A percentile compares a stretch with the other conserved stretches of the same genome.
Conservation (phyloP, 768 basidiomycete genomes). For the Hygrophorus pudorinus region DNA sequence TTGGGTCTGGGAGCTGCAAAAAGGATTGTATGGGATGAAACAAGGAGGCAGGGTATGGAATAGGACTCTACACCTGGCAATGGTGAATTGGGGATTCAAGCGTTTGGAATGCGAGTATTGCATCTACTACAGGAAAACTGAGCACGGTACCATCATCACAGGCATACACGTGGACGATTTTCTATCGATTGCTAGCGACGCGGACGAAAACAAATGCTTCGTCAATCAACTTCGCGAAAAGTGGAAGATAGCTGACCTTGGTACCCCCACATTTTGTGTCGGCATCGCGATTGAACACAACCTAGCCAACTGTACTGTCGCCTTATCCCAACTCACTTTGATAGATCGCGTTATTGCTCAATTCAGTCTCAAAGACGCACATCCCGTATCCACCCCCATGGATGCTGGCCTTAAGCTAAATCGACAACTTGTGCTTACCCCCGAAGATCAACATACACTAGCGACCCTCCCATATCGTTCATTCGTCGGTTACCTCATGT, state of each 20-base stretch:
- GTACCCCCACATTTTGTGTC: constrained; percentile 20
- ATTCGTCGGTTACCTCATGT: constrained; percentile 13
- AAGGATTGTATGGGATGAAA: too few species aligned
- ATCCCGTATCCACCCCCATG: not conserved
- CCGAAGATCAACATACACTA: not conserved
- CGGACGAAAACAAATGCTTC: constrained; percentile 11
- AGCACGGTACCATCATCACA: constrained; percentile 19
- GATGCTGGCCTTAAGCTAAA: not conserved
- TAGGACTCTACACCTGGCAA: constrained; percentile 17
- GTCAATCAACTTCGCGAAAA: constrained; percentile 16
- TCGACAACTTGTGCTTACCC: too few species aligned
- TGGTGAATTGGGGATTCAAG: constrained; percentile 23
- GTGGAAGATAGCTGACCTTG: constrained; percentile 27
- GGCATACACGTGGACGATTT: constrained; percentile 28
- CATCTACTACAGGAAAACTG: constrained; percentile 16
- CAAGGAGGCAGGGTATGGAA: too few species aligned
- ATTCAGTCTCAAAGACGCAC: not conserved
- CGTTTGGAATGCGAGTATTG: constrained; percentile 21
- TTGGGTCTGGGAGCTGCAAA: too few species aligned
- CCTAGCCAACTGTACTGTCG: constrained; percentile 8
- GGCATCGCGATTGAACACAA: constrained; percentile 30
- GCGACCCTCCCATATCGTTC: not conserved
- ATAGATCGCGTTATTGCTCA: constrained; percentile 12
- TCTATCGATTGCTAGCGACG: constrained; percentile 12
- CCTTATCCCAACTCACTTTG: constrained; percentile 17